Base-by-base conservation (phyloP, 805 yeast species). In the Hanseniaspora lachancei region DNA sequence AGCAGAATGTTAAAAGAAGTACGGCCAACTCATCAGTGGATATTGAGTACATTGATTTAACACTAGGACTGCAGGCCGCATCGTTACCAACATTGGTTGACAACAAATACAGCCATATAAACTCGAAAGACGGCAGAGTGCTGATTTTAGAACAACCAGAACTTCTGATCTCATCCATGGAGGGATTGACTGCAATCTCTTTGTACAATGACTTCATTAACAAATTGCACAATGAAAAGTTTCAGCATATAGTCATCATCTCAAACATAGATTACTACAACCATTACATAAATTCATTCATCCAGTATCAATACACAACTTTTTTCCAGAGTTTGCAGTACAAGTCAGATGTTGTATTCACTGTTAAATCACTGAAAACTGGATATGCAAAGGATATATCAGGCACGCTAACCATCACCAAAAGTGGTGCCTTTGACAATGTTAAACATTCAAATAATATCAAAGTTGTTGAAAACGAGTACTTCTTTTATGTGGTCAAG, bases 331-430 rank as follows among this genome's bases (percentile, higher is more conserved):
- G 57, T 5, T 58, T 63, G 42, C 59, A 63, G 24, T 63, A 65
- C 60, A 63, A 63, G 51, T 59, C 66, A 18, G 55, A 63, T 3
- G 64, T 60, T 1, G 57, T 62, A 1, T 60, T 87, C n/a, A 72
- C 75, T 21, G 63, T 87, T 38, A 76, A 78, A 61, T 89, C 95
- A 1, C 69, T 88, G 58, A 73, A 77, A 3, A 86, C 95, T 0
- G 95, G 95, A 0, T 74, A 87, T 61, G 95, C 96, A 0, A 78
- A 77, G 47, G 96, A 88, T 64, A 77, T 86, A 2, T 83, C 95
- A 0, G 96, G 96, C 1, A 73, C 82, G 4, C 63, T 88, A 42
- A 72, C 77, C 0, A 73, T 88, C 0, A 68, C 81, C 0, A 70
- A 69, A 50, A 95, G 95, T 0, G 71, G 80, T 2, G 58, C 48